Percentiles rank a stretch among this genome's conserved stretches.
Evolutionary conservation across 2,329 filamentous ascomycete genomes (phyloP).

Genomic region (Pyricularia pennisetigena): DNA sequence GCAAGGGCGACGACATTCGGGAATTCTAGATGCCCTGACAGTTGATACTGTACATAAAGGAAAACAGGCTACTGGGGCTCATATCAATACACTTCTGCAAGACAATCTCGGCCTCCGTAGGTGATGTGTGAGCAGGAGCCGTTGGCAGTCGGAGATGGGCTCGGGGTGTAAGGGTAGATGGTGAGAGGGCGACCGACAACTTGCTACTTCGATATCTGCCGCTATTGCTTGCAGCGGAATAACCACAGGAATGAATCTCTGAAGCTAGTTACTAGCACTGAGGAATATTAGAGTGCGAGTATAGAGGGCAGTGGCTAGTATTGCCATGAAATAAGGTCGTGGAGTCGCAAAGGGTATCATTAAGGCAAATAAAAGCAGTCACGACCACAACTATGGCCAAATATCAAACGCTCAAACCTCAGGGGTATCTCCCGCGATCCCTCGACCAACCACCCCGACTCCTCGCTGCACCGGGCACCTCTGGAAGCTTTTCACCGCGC

Average conservation of each 20-base stretch:
- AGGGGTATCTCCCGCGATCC: neutral
- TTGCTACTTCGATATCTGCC: neutral
- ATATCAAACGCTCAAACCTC: neutral
- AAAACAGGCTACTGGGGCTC: neutral
- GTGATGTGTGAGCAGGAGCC: neutral
- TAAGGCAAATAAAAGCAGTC: neutral
- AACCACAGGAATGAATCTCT: neutral
- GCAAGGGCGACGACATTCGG: slow-evolving; percentile 71
- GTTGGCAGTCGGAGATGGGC: neutral
- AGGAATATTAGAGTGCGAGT: neutral
- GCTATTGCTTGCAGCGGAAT: neutral
- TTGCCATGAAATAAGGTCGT: neutral
- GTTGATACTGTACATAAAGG: slow-evolving; percentile 29
- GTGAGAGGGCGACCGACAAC: neutral
- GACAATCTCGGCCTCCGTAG: neutral
- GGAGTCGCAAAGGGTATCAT: neutral
- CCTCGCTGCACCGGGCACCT: slow-evolving; percentile 36
- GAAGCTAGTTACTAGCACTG: neutral
- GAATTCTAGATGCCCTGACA: slow-evolving; percentile 53
- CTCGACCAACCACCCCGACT: slow-evolving; percentile 21
- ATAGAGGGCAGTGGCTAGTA: neutral
- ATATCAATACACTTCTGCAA: neutral
- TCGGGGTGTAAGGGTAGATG: neutral
- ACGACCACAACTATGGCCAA: neutral
- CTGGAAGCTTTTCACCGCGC: slow-evolving; percentile 52